Percentiles rank a stretch among this genome's conserved stretches.
phyloP scores from a whole-genome alignment of 495 filamentous ascomycete species.

The Aspergillus steynii region DNA sequence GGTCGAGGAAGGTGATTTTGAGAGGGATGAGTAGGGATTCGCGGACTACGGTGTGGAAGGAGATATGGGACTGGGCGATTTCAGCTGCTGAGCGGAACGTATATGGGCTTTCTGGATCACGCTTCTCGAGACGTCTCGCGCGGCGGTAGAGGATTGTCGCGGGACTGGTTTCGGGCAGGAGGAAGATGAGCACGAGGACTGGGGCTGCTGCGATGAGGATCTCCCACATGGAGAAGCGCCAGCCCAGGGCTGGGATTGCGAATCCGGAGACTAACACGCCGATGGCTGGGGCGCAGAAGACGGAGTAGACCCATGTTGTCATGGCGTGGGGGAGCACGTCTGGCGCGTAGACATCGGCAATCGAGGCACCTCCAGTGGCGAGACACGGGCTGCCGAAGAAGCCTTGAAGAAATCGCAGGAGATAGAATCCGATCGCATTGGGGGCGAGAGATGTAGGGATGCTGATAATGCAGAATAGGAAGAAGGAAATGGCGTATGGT shows the following conservation, averaged over 20 bases:
- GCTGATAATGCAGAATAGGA: conserved; percentile 48
- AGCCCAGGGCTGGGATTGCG: conserved; percentile 36
- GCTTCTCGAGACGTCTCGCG: conserved; percentile 36
- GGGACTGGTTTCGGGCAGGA: conserved; percentile 51
- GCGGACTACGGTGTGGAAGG: conserved; percentile 45
- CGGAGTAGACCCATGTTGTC: conserved; percentile 30
- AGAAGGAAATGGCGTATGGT: conserved; percentile 48
- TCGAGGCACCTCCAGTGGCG: conserved; percentile 38
- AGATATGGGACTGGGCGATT: conserved; percentile 38
- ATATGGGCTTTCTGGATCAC: conserved; percentile 26
- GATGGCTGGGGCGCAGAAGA: conserved; percentile 39
- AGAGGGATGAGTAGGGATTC: conserved; percentile 63
- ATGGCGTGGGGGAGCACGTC: conserved; percentile 14
- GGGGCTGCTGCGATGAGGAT: conserved; percentile 44
- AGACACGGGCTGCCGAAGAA: conserved; percentile 53
- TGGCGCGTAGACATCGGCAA: conserved; percentile 25
- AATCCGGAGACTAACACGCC: conserved; percentile 42
- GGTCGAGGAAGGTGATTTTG: conserved; percentile 64
- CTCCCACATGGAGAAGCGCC: conserved; percentile 48
- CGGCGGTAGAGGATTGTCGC: conserved; percentile 48
- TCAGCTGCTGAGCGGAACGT: conserved; percentile 44
- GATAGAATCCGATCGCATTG: conserved; percentile 12
- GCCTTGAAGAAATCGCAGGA: conserved; percentile 54
- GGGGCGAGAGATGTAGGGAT: conserved; percentile 38
- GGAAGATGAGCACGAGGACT: conserved; percentile 48